Percentiles rank a stretch among this genome's conserved stretches.
Evolutionary conservation across 192 early-diverging fungal species (phyloP).

Genomic region (Mortierella alpina): DNA sequence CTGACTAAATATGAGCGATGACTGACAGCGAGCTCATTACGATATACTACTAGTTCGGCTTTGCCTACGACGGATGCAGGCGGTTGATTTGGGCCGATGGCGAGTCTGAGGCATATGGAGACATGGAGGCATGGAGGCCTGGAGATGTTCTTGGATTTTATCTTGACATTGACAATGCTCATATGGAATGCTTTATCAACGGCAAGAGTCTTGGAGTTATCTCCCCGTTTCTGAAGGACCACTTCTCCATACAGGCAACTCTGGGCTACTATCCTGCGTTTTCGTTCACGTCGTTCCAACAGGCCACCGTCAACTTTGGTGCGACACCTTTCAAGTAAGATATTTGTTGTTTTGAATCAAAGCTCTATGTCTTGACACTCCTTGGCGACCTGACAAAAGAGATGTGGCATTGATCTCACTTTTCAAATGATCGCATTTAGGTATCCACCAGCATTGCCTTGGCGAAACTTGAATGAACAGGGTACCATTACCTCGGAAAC

Average conservation of each 20-base stretch:
- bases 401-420: neutral
- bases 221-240: constrained; percentile 36
- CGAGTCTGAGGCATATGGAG: constrained; percentile 60
- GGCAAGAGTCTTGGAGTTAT: constrained; percentile 75
- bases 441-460: constrained; percentile 51
- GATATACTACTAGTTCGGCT: constrained; percentile 67
- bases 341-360: neutral
- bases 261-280: constrained; percentile 74
- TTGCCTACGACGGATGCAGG: constrained; percentile 82
- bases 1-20: neutral
- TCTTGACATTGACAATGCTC: constrained; percentile 73
- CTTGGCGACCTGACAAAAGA: neutral
- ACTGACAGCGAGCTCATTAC: neutral
- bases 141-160: constrained; percentile 63
- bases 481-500: constrained; percentile 42
- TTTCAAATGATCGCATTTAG: constrained; percentile 8
- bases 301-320: constrained; percentile 78
- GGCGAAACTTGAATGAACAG: constrained; percentile 48
- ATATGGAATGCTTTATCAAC: constrained; percentile 74
- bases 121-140: constrained; percentile 62
- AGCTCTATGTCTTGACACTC: neutral
- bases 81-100: constrained; percentile 74
- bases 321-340: constrained; percentile 53
- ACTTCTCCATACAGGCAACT: constrained; percentile 48
- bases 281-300: constrained; percentile 79